Conservation (phyloP, 345 rosid genomes). For the Durio zibethinus region DNA sequence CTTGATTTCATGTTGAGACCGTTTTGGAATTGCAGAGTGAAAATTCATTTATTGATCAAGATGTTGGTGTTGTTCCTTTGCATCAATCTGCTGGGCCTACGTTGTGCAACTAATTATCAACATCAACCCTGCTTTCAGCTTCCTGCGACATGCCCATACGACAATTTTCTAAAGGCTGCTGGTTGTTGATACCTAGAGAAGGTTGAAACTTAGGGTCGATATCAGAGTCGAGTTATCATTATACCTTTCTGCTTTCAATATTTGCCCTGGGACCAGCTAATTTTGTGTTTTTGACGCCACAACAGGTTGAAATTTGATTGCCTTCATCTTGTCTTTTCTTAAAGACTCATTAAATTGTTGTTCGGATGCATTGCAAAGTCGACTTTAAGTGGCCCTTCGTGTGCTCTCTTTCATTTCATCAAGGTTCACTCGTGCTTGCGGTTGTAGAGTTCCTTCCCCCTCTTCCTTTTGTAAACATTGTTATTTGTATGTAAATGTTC, state of each 20-base stretch:
- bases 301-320: neutral
- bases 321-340: neutral
- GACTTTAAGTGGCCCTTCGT: neutral
- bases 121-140: slow-evolving; percentile 45
- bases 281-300: neutral
- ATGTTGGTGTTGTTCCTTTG: slow-evolving; percentile 10
- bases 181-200: slow-evolving; percentile 38
- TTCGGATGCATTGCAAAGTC: neutral
- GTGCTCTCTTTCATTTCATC: slow-evolving; percentile 1
- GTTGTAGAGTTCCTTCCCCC: neutral
- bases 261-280: neutral
- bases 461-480: neutral
- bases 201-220: neutral
- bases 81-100: slow-evolving; percentile 21
- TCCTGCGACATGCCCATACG: slow-evolving; percentile 58
- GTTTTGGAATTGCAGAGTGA: slow-evolving; percentile 33
- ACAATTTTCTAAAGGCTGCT: slow-evolving; percentile 53
- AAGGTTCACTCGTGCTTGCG: neutral
- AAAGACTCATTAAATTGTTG: neutral
- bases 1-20: neutral
- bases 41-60: slow-evolving; percentile 45
- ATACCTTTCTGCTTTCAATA: neutral
- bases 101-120: slow-evolving; percentile 44
- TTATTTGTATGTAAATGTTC: neutral
- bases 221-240: neutral